Evolutionary conservation across 176 grass and related monocot species (phyloP), one percentile per base, ranked within the genome.

Genomic region (Oryza australiensis): DNA sequence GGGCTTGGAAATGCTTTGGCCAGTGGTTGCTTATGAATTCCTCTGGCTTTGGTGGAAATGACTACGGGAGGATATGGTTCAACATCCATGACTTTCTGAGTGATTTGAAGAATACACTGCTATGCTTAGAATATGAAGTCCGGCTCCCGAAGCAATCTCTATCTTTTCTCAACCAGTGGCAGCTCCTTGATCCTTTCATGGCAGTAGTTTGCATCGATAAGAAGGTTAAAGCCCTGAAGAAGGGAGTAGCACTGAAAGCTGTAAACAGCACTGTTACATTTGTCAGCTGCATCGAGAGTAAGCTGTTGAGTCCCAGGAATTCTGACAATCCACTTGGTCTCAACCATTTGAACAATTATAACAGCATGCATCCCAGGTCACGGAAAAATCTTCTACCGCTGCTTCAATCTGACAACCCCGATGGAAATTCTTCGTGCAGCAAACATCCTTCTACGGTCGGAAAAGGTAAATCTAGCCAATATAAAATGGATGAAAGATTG

Each of bases 1-100:
- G 77, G 84, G 90, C 92, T 59, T 98, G 95, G 95, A 73, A 91
- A 87, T 89, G 70, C 73, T 92, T 87, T 89, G 90, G 95, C 40
- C 83, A 86, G 64, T 62, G 81, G 86, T 79, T 97, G 70, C 85
- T 84, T 87, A 41, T 62, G 26, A 82, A 72, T 41, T 55, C 70
- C 18, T 60, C 72, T 3, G 10, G 64, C 46, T 83, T 59, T 70
- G 75, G 82, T 63, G 64, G 83, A n/a, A 79, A 83, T 71, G 79
- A 68, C 69, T 77, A 77, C 10, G 95, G 74, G 84, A 92, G 70
- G 78, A 76, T 78, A 76, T 98, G 90, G 92, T 3, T 87, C 7
- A 76, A 78, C 72, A 62, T 93, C 59, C 37, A 81, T 57, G 88
- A 88, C 26, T 98, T 98, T 81, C 16, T 69, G 62, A 85, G 43